Evolutionary conservation across 2,329 filamentous ascomycete species (phyloP).

Genomic region (Ilyonectria robusta): DNA sequence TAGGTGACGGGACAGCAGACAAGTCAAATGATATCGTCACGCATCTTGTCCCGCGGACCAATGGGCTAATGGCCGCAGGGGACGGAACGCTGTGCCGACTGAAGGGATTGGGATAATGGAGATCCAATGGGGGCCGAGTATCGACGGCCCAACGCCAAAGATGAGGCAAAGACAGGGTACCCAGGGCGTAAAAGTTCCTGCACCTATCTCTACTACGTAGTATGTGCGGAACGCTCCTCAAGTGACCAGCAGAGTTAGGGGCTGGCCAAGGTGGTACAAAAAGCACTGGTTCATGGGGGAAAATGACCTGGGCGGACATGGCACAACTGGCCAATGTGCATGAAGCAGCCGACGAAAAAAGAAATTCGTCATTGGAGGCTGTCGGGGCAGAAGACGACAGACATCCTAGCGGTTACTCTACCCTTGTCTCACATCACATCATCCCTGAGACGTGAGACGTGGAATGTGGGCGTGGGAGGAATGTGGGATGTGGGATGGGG

Average conservation of each 20-base stretch:
- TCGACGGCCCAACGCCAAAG: conserved; percentile 21
- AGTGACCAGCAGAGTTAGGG: neutral
- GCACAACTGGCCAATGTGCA: too few relatives aligned
- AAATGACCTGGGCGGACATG: too few relatives aligned
- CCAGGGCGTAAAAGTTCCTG: conserved; percentile 13
- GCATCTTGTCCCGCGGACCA: conserved; percentile 34
- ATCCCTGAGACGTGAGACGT: neutral
- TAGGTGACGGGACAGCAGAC: conserved; percentile 13
- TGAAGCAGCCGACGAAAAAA: neutral
- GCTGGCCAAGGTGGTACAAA: neutral
- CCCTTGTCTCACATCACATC: neutral
- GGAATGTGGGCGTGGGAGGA: neutral
- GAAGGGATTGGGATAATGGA: conserved; percentile 12
- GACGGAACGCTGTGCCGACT: conserved; percentile 26
- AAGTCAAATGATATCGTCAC: conserved; percentile 32
- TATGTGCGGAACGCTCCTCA: neutral
- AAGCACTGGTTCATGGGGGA: neutral
- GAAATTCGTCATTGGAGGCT: neutral
- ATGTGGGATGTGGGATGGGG: neutral
- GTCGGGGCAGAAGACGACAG: neutral
- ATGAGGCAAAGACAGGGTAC: neutral
- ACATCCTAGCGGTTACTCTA: neutral
- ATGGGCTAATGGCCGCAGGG: conserved; percentile 26
- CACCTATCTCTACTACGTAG: neutral
- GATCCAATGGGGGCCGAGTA: conserved; percentile 33